phyloP scores from a whole-genome alignment of 306 rosid genomes.

The Lathyrus oleraceus region DNA sequence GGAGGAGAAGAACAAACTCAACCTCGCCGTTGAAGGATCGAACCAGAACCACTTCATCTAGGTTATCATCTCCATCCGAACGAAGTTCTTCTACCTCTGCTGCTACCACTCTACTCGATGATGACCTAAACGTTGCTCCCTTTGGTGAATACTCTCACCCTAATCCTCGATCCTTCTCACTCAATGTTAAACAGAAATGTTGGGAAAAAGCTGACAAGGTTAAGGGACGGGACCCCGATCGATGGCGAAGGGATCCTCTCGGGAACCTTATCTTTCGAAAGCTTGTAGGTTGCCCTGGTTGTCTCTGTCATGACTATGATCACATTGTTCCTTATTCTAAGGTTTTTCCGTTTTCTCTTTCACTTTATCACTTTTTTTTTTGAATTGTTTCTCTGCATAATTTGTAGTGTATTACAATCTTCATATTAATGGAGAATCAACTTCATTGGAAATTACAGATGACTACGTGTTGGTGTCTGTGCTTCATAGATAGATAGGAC shows the following conservation, averaged over 20 bases:
- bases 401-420: background rate
- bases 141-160: slow-evolving; percentile 38
- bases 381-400: background rate
- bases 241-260: slow-evolving; percentile 87
- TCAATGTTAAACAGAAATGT: slow-evolving; percentile 75
- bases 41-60: slow-evolving; percentile 37
- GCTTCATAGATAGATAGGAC: too few species aligned
- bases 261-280: slow-evolving; percentile 83
- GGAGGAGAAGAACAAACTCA: slow-evolving; percentile 54
- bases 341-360: slow-evolving; percentile 43
- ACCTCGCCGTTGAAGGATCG: slow-evolving; percentile 68
- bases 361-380: background rate
- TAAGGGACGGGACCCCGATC: slow-evolving; percentile 85
- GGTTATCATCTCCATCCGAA: slow-evolving; percentile 29
- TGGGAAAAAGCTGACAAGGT: slow-evolving; percentile 90
- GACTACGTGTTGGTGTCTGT: background rate
- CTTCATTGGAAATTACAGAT: background rate
- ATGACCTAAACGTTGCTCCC: slow-evolving; percentile 33
- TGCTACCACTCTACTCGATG: slow-evolving; percentile 45
- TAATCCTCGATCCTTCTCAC: slow-evolving; percentile 74
- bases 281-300: slow-evolving; percentile 90
- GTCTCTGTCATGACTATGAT: slow-evolving; percentile 89
- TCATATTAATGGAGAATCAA: background rate
- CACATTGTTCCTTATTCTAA: slow-evolving; percentile 87
- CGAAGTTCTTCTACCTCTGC: slow-evolving; percentile 43